Evolutionary conservation across 306 rosid genomes (phyloP), one percentile per base, ranked within the genome.

Genomic region (Oxytropis ochrocephala): DNA sequence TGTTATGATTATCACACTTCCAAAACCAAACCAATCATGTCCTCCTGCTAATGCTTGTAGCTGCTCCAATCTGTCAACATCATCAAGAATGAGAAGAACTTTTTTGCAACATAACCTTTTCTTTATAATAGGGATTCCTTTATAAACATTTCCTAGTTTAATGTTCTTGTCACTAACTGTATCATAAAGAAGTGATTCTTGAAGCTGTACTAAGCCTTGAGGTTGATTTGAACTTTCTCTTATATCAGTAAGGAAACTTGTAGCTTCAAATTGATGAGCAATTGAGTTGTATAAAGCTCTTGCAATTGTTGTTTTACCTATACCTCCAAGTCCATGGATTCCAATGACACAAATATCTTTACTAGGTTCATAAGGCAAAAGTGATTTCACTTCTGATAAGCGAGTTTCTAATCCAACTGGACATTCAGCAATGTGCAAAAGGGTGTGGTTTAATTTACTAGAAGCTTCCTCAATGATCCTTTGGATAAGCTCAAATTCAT

Each of bases 121-220:
- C 67, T 70, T 75, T 50, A 82, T 59, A 9, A 74, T 57, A n/a
- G 75, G 76, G 11, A 82, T 82, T 58, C 86, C 86, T 75, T 64
- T 41, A 12, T 74, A 46, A 56, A 82, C 73, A 64, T 67, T 50
- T n/a, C 71, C 60, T 7, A 82, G 38, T 52, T 51, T 60, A 60
- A 39, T 60, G 27, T 60, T 60, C 18, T 18, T 60, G 42, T 38
- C 32, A 11, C 67, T 35, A 17, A 60, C 16, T 60, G 67, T 60
- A 38, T 60, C 67, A 60, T 39, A 60, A 38, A 60, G 67, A 38
- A 60, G 67, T 39, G 67, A 11, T 60, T 60, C 67, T 60, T 60
- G 67, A 39, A 60, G 67, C 18, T 60, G 49, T 19, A 60, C 33
- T 30, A 60, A 39, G 32, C 67, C 67, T 38, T 18, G 50, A 17